Percentiles rank a stretch among this genome's conserved stretches.
These are phyloP conservation scores for Vanrija humicola DNA, from an alignment of 1,284 basidiomycete genomes.

Conservation along the genomic window DNA sequence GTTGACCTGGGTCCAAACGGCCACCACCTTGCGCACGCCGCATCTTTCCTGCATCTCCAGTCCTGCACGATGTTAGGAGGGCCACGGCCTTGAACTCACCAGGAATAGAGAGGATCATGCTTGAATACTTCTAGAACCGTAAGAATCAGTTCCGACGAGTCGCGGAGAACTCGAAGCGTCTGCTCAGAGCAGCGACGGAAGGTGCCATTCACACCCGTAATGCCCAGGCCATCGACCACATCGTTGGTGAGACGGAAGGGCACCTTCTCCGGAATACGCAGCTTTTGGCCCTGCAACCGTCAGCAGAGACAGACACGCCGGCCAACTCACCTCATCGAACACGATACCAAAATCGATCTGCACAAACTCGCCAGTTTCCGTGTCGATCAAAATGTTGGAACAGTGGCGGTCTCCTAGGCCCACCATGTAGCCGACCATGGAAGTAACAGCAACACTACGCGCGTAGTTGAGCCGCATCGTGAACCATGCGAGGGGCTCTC, in stretches of 20 bases:
- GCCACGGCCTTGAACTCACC: slow-evolving; percentile 55
- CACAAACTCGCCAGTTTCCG: slow-evolving; percentile 74
- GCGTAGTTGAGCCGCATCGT: slow-evolving; percentile 86
- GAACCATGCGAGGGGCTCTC: slow-evolving; percentile 86
- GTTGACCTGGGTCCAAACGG: slow-evolving; percentile 10
- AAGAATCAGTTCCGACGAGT: slow-evolving; percentile 79
- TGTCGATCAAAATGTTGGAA: slow-evolving; percentile 89
- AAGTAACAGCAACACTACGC: slow-evolving; percentile 85
- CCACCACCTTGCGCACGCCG: slow-evolving; percentile 34
- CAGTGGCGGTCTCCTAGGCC: slow-evolving; percentile 91
- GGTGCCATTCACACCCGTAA: slow-evolving; percentile 84
- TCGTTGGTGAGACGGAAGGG: slow-evolving; percentile 94
- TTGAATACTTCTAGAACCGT: slow-evolving; percentile 97
- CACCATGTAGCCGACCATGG: slow-evolving; percentile 88
- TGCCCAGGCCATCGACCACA: slow-evolving; percentile 89
- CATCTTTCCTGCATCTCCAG: slow-evolving; percentile 61
- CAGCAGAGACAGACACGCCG: background rate
- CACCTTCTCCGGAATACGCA: slow-evolving; percentile 80
- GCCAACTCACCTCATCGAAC: slow-evolving; percentile 74
- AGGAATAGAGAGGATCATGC: slow-evolving; percentile 89
- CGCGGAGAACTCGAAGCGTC: slow-evolving; percentile 82
- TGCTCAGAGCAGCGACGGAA: slow-evolving; percentile 94
- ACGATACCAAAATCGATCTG: slow-evolving; percentile 97
- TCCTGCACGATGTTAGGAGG: slow-evolving; percentile 40
- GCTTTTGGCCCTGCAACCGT: slow-evolving; percentile 67